These are phyloP conservation scores for Lunasporangiospora selenospora DNA, from an alignment of 192 early-diverging fungal genomes.

Conservation along the genomic window DNA sequence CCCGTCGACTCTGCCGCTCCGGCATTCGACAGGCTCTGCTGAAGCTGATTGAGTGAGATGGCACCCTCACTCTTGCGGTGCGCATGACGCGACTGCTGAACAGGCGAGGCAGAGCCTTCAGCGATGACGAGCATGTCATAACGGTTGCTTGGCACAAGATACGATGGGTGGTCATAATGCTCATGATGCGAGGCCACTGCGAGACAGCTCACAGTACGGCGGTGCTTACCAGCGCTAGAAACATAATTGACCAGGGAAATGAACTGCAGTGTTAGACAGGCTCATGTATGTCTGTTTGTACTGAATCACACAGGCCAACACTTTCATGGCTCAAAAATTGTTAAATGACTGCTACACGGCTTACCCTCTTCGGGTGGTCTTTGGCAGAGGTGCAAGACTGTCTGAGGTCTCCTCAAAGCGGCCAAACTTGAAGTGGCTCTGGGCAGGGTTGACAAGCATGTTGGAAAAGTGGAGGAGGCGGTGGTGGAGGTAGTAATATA, in stretches of 20 bases:
- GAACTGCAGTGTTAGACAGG: no score
- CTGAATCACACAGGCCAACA: no score
- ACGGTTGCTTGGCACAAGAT: slow-evolving; percentile 16
- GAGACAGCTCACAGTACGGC: slow-evolving; percentile 44
- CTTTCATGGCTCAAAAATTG: background rate
- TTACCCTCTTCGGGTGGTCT: no score
- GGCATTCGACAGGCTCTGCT: slow-evolving; percentile 22
- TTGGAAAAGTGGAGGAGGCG: background rate
- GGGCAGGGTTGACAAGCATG: slow-evolving; percentile 44
- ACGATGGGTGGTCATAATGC: slow-evolving; percentile 37
- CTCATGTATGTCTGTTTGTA: no score
- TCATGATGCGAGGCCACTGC: slow-evolving; percentile 37
- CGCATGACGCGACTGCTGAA: slow-evolving; percentile 33
- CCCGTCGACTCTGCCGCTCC: slow-evolving; percentile 8
- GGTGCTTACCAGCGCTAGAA: slow-evolving; percentile 25
- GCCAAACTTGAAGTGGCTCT: slow-evolving; percentile 45
- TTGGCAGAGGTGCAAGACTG: slow-evolving; percentile 12
- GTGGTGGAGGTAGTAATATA: background rate
- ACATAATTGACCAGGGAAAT: background rate
- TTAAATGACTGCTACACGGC: slow-evolving; percentile 4
- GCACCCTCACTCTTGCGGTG: slow-evolving; percentile 39
- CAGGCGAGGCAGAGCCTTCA: slow-evolving; percentile 37
- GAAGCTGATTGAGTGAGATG: slow-evolving; percentile 36
- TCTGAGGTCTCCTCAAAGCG: slow-evolving; percentile 28
- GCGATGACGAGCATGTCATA: slow-evolving; percentile 29